Evolutionary conservation across 2,329 filamentous ascomycete species (phyloP).

Genomic region (Pseudogymnoascus pannorum): DNA sequence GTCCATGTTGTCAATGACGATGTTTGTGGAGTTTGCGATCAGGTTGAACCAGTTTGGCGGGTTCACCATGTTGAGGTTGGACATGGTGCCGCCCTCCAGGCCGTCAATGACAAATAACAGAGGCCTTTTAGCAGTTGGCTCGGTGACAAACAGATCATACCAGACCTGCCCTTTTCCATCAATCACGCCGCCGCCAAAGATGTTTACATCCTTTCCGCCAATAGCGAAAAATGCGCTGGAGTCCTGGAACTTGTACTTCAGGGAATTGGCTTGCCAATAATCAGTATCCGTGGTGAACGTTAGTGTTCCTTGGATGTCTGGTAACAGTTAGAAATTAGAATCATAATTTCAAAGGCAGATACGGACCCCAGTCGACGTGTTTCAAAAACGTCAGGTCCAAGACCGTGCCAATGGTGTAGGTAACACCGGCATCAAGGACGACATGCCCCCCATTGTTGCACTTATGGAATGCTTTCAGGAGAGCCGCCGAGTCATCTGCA

Average conservation of each 20-base stretch:
- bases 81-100: conserved; percentile 49
- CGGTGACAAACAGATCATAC: conserved; percentile 48
- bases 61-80: conserved; percentile 53
- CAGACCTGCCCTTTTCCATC: conserved; percentile 59
- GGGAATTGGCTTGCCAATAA: conserved; percentile 60
- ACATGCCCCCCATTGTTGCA: conserved; percentile 58
- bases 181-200: conserved; percentile 58
- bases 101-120: conserved; percentile 51
- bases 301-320: conserved; percentile 52
- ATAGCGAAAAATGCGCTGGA: conserved; percentile 60
- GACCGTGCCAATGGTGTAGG: conserved; percentile 56
- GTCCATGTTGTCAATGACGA: conserved; percentile 56
- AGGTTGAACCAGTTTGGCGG: conserved; percentile 55
- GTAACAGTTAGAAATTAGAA: neutral
- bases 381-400: conserved; percentile 58
- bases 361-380: conserved; percentile 51
- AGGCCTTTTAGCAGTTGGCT: conserved; percentile 51
- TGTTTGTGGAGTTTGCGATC: conserved; percentile 56
- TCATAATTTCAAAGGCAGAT: neutral
- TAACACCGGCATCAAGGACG: conserved; percentile 43
- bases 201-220: conserved; percentile 57
- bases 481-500: conserved; percentile 34
- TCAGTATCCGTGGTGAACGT: conserved; percentile 59
- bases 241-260: conserved; percentile 60
- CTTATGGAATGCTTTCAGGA: conserved; percentile 46